Base-by-base conservation (phyloP, 2,329 filamentous ascomycete species). In the Anthostomella pinea region DNA sequence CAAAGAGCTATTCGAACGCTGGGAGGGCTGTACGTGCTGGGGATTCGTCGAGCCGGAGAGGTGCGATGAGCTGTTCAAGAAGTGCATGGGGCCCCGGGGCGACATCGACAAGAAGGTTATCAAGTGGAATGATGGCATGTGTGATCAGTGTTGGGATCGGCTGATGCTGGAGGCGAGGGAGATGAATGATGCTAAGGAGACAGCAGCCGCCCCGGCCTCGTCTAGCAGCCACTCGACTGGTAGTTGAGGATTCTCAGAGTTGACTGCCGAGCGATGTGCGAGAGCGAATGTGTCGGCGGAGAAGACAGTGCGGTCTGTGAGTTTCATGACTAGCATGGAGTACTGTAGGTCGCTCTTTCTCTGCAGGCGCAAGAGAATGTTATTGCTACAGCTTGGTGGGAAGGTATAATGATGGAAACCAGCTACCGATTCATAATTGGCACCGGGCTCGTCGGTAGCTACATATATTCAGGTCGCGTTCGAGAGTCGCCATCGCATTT, bases 71-170 rank as follows among this genome's bases (percentile, higher is more conserved):
- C 46, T 61, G 15, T 60, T 61, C 38, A 59, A 54, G 36, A 54
- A 43, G 28, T 61, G 58, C 32, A 35, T 59, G 8, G 58, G 58
- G 4, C 58, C 58, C 3, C 43, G 56, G 33, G 58, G 58, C 24
- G 52, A 59, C n/a, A 36, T 52, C 32, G 57, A 61, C 42, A 61
- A 61, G 45, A 46, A 42, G 29, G 51, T 61, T 11, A 33, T 55
- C 9, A 48, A 49, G 32, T 59, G 57, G 56, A 60, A 61, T 23
- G 52, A 58, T 3, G 56, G 57, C 16, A 57, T 59, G 56, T 61
- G 58, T 24, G 54, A 49, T 15, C 56, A 59, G 36, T 61, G 58
- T 40, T 59, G 56, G 56, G 56, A 59, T 19, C 51, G 58, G 16
- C 49, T 58, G 13, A 19, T 59, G 33, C 41, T 48, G 22, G 56